These are phyloP conservation scores for Chamaecrista fasciculata DNA, from an alignment of 306 rosid genomes.

Conservation along the genomic window DNA sequence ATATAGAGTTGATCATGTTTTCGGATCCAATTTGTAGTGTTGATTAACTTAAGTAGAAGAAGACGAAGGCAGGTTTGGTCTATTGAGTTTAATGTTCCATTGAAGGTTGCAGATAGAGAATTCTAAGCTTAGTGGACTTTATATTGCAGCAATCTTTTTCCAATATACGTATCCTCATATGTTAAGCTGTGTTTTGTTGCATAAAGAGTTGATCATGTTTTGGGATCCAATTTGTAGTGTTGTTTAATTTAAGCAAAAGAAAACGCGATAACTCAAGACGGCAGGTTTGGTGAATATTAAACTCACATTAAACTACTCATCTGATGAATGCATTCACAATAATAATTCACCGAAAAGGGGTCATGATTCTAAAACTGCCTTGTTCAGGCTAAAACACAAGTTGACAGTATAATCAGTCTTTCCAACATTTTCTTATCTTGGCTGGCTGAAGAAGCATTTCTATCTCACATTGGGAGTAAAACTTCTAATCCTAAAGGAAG, in stretches of 20 bases:
- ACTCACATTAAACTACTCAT: no score
- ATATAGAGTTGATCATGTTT: conserved; percentile 11
- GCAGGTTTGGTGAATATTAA: not conserved
- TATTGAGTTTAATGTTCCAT: no score
- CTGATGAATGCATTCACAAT: no score
- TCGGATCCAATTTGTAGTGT: not conserved
- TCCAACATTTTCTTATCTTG: not conserved
- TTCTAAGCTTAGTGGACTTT: no score
- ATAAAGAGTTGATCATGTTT: conserved; percentile 12
- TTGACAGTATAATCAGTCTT: not conserved
- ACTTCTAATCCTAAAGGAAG: conserved; percentile 5
- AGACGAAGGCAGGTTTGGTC: not conserved
- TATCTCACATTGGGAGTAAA: conserved; percentile 9
- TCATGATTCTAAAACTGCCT: not conserved
- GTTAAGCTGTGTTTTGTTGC: not conserved
- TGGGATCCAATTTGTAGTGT: not conserved
- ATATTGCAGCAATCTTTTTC: no score
- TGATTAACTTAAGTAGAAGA: not conserved
- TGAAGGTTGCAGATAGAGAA: no score
- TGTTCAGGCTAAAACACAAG: not conserved
- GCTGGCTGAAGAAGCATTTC: conserved; percentile 10
- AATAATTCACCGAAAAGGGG: no score
- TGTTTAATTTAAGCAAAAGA: not conserved
- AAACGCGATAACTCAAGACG: not conserved
- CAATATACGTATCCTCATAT: no score